Conservation (phyloP, 1,139 yeast species). For the Protomyces gravidus region DNA sequence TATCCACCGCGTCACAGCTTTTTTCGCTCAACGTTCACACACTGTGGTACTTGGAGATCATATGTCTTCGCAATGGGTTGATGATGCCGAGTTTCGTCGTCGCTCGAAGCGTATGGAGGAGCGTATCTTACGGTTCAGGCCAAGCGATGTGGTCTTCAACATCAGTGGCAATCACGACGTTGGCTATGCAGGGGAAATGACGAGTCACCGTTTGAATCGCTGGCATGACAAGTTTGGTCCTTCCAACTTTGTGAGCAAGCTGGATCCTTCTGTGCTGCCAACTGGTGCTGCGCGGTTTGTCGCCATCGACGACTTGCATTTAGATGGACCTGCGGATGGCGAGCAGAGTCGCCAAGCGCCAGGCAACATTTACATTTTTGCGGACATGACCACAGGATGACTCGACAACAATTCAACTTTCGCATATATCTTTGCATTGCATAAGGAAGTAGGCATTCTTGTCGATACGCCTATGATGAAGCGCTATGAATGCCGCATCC, state of each 20-base stretch:
- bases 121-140: slow-evolving; percentile 53
- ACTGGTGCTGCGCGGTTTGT: slow-evolving; percentile 61
- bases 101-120: slow-evolving; percentile 66
- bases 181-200: slow-evolving; percentile 93
- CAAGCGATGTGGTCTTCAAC: slow-evolving; percentile 25
- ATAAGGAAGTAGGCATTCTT: slow-evolving; percentile 74
- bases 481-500: slow-evolving; percentile 58
- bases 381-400: slow-evolving; percentile 1
- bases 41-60: slow-evolving; percentile 83
- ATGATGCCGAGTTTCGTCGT: slow-evolving; percentile 74
- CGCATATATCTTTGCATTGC: slow-evolving; percentile 91
- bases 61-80: slow-evolving; percentile 93
- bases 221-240: slow-evolving; percentile 71
- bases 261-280: neutral
- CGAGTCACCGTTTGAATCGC: slow-evolving; percentile 83
- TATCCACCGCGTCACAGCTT: slow-evolving; percentile 16
- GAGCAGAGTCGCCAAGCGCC: slow-evolving; percentile 15
- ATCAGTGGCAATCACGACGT: slow-evolving; percentile 93
- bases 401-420: slow-evolving; percentile 63
- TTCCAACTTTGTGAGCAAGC: slow-evolving; percentile 48
- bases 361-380: slow-evolving; percentile 18
- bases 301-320: slow-evolving; percentile 71
- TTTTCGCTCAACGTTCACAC: slow-evolving; percentile 55
- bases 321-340: slow-evolving; percentile 88
- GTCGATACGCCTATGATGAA: slow-evolving; percentile 73